A percentile compares a stretch with the other conserved stretches of the same genome.
Conservation (phyloP, 148 eudicot species). For the Silene uniflora region DNA sequence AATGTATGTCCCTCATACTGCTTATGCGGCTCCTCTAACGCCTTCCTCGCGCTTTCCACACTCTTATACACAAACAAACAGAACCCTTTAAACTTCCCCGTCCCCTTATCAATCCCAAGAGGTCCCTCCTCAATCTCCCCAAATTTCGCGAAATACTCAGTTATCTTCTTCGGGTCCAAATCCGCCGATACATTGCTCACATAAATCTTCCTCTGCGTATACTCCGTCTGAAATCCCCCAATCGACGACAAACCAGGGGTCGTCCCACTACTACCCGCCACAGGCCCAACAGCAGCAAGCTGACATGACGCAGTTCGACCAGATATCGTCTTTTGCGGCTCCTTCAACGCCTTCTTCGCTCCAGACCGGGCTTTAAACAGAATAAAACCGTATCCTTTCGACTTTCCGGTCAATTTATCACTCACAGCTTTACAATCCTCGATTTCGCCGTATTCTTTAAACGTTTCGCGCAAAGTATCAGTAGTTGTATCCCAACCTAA, state of each 20-base stretch:
- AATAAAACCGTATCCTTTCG: conserved; percentile 86
- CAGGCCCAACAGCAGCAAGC: conserved; percentile 85
- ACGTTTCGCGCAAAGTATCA: conserved; percentile 49
- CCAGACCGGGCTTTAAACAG: conserved; percentile 62
- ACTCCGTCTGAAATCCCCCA: conserved; percentile 38
- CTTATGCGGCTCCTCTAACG: conserved; percentile 91
- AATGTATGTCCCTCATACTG: conserved; percentile 63
- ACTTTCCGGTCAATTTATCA: conserved; percentile 68
- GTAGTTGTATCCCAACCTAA: conserved; percentile 83
- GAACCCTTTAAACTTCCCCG: conserved; percentile 89
- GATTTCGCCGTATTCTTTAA: conserved; percentile 65
- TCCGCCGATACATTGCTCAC: conserved; percentile 86
- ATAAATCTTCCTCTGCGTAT: conserved; percentile 85
- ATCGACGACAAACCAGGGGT: conserved; percentile 11
- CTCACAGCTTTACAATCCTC: conserved; percentile 83
- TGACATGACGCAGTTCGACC: conserved; percentile 75
- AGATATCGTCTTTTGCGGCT: conserved; percentile 85
- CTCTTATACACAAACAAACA: conserved; percentile 74
- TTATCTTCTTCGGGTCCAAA: conserved; percentile 56
- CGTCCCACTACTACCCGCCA: conserved; percentile 25
- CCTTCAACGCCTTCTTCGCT: conserved; percentile 55
- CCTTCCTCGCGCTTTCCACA: conserved; percentile 62
- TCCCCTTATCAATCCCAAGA: conserved; percentile 71
- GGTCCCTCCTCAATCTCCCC: conserved; percentile 99
- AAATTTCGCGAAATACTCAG: conserved; percentile 51